Percentiles rank a stretch among this genome's conserved stretches.
These are phyloP conservation scores for Ophiocordyceps sinensis DNA, from an alignment of 2,329 filamentous ascomycete genomes.

Conservation along the genomic window DNA sequence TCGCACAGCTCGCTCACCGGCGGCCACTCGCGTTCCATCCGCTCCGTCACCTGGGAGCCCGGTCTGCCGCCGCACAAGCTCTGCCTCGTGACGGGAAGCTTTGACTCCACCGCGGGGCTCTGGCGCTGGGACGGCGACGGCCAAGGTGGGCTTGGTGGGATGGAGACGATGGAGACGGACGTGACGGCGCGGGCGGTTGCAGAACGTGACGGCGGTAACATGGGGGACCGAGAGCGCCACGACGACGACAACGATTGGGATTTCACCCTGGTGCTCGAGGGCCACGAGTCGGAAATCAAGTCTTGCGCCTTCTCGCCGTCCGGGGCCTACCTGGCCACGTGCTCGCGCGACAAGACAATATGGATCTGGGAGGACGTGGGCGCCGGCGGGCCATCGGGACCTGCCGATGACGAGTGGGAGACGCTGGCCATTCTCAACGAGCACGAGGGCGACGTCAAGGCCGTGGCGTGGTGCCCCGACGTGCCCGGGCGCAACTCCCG, in stretches of 20 bases:
- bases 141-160: constrained; percentile 3
- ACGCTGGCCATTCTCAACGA: constrained; percentile 90
- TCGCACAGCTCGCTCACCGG: constrained; percentile 68
- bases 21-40: constrained; percentile 83
- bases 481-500: constrained; percentile 31
- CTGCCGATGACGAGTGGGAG: constrained; percentile 85
- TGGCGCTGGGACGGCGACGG: constrained; percentile 52
- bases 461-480: constrained; percentile 78
- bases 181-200: not conserved
- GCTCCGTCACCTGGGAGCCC: constrained; percentile 79
- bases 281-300: constrained; percentile 91
- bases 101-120: constrained; percentile 80
- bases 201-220: not conserved
- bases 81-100: constrained; percentile 81
- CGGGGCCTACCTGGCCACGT: constrained; percentile 73
- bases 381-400: constrained; percentile 46
- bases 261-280: constrained; percentile 82
- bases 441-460: constrained; percentile 91
- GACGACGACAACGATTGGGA: constrained; percentile 59
- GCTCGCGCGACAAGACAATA: constrained; percentile 81
- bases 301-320: constrained; percentile 58
- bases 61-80: constrained; percentile 44
- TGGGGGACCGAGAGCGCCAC: constrained; percentile 22
- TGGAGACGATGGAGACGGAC: not conserved
- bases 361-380: constrained; percentile 98